Conservation (phyloP, 192 early-diverging fungal genomes). For the Haplosporangium gracile region DNA sequence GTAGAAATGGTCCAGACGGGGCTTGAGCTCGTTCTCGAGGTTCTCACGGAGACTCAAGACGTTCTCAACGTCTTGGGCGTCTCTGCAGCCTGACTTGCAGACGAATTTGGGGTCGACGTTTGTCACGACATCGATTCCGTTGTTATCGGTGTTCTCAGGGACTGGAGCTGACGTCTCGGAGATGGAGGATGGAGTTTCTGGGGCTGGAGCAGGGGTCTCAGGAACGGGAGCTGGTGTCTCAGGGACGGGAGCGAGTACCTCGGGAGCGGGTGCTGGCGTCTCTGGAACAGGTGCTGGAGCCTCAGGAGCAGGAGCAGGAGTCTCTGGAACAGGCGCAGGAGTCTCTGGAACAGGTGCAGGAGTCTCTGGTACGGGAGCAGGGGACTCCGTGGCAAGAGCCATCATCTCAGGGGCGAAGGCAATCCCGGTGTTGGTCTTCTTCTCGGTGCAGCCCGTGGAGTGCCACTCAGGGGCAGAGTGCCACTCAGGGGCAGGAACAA, state of each 20-base stretch:
- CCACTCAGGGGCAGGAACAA: not conserved
- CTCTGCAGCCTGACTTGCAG: conserved; percentile 52
- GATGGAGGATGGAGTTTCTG: no score
- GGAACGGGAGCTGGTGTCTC: not conserved
- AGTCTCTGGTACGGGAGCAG: no score
- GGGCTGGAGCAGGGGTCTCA: no score
- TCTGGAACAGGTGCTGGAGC: not conserved
- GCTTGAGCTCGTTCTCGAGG: conserved; percentile 26
- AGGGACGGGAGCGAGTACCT: no score
- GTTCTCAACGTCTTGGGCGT: conserved; percentile 19
- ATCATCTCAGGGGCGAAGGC: no score
- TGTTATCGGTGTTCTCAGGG: conserved; percentile 9
- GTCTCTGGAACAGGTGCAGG: no score
- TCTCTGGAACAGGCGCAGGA: not conserved
- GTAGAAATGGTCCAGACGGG: conserved; percentile 27
- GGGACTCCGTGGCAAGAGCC: no score
- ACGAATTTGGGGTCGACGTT: conserved; percentile 31
- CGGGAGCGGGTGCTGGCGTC: not conserved
- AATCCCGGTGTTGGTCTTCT: no score
- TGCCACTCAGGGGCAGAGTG: not conserved
- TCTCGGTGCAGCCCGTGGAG: no score
- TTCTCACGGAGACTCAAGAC: conserved; percentile 28
- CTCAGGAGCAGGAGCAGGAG: not conserved
- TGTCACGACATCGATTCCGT: conserved; percentile 14
- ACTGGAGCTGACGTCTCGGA: not conserved